A percentile compares a stretch with the other conserved stretches of the same genome.
Evolutionary conservation across 805 yeast species (phyloP).

Genomic region (Saccharomycopsis sp.): DNA sequence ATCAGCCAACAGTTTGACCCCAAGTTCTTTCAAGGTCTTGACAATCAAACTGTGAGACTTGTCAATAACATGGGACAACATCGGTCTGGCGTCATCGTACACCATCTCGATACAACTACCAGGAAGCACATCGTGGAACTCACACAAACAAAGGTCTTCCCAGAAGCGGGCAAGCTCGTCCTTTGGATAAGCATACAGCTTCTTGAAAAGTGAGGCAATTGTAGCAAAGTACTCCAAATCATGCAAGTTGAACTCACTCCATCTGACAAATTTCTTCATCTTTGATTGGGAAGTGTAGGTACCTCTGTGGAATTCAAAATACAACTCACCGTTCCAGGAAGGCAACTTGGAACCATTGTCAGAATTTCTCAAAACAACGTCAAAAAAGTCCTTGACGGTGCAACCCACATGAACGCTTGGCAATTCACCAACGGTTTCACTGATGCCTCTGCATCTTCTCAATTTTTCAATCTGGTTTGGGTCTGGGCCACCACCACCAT

Average conservation of each 20-base stretch:
- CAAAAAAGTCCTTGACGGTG: slow-evolving; percentile 74
- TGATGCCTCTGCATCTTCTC: slow-evolving; percentile 82
- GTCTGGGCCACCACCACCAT: slow-evolving; percentile 98
- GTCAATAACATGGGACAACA: slow-evolving; percentile 50
- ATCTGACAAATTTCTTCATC: slow-evolving; percentile 72
- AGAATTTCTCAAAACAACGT: slow-evolving; percentile 51
- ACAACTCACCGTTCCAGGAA: slow-evolving; percentile 88
- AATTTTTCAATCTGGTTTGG: slow-evolving; percentile 89
- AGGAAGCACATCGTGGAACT: slow-evolving; percentile 96
- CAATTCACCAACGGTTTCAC: slow-evolving; percentile 68
- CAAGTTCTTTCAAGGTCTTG: slow-evolving; percentile 40
- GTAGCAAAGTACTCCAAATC: slow-evolving; percentile 83
- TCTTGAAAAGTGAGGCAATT: slow-evolving; percentile 45
- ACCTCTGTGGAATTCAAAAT: slow-evolving; percentile 93
- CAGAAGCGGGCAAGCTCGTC: slow-evolving; percentile 61
- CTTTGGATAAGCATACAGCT: slow-evolving; percentile 61
- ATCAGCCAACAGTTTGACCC: slow-evolving; percentile 20
- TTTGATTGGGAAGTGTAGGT: slow-evolving; percentile 92
- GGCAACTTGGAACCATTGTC: slow-evolving; percentile 62
- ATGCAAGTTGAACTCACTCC: slow-evolving; percentile 65
- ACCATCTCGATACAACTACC: slow-evolving; percentile 95
- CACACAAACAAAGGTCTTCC: slow-evolving; percentile 85
- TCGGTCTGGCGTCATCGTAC: slow-evolving; percentile 81
- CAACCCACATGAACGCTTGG: slow-evolving; percentile 75
- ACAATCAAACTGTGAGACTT: slow-evolving; percentile 44